Percentiles rank a stretch among this genome's conserved stretches.
These are phyloP conservation scores for Cajanus cajan DNA, from an alignment of 306 rosid species.

Conservation along the genomic window DNA sequence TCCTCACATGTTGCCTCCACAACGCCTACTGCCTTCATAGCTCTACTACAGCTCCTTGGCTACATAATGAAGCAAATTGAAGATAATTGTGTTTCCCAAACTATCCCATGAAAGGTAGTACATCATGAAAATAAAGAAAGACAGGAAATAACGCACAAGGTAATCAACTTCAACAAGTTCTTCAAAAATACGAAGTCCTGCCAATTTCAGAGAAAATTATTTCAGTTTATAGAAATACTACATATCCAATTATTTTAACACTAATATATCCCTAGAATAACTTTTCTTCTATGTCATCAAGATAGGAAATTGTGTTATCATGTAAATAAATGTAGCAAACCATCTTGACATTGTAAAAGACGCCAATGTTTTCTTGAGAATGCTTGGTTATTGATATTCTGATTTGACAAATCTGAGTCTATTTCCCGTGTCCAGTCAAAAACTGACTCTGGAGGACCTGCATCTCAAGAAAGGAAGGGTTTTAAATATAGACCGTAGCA, in stretches of 20 bases:
- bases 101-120: slow-evolving; percentile 14
- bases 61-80: slow-evolving; percentile 50
- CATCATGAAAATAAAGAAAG: slow-evolving; percentile 26
- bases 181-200: slow-evolving; percentile 95
- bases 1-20: slow-evolving; percentile 98
- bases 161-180: slow-evolving; percentile 97
- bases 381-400: slow-evolving; percentile 79
- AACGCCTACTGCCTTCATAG: slow-evolving; percentile 99
- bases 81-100: slow-evolving; percentile 32
- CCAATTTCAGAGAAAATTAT: slow-evolving; percentile 32
- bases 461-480: slow-evolving; percentile 30
- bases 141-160: slow-evolving; percentile 66
- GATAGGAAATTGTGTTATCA: slow-evolving; percentile 8
- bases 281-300: slow-evolving; percentile 4
- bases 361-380: slow-evolving; percentile 98
- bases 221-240: slow-evolving; percentile 32
- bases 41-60: slow-evolving; percentile 99
- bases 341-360: slow-evolving; percentile 93
- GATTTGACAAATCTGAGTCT: slow-evolving; percentile 78
- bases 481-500: slow-evolving; percentile 28
- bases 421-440: slow-evolving; percentile 91
- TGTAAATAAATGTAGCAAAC: slow-evolving; percentile 39
- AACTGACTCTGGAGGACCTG: slow-evolving; percentile 91
- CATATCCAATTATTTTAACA: not conserved
- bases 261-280: slow-evolving; percentile 27